Evolutionary conservation across 129 eudicot species (phyloP).

Genomic region (Ambrosia artemisiifolia): DNA sequence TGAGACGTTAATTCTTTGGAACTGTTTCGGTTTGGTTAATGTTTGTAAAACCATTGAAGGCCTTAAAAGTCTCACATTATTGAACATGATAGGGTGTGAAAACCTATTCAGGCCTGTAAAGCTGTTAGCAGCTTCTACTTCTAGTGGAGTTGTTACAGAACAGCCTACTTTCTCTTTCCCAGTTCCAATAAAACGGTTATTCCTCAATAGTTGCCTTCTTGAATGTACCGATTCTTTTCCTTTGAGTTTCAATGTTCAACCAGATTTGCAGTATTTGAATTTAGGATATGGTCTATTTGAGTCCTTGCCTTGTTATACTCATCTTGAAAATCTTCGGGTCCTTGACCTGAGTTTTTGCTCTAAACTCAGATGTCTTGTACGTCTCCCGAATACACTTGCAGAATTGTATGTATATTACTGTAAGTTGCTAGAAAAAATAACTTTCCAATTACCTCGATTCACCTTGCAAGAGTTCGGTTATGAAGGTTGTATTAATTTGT

Average conservation of each 20-base stretch:
- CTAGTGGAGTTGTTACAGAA: background rate
- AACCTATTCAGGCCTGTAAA: background rate
- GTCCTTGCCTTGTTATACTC: constrained; percentile 9
- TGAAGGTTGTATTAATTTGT: constrained; percentile 15
- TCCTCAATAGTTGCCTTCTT: constrained; percentile 12
- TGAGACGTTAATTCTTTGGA: constrained; percentile 19
- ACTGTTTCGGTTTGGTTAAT: constrained; percentile 14
- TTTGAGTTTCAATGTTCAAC: constrained; percentile 4
- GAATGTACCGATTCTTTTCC: constrained; percentile 9
- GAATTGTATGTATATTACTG: constrained; percentile 24
- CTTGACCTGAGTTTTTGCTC: constrained; percentile 24
- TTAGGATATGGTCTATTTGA: constrained; percentile 14
- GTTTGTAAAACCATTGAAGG: constrained; percentile 23
- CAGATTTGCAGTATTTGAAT: constrained; percentile 16
- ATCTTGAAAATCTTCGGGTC: constrained; percentile 21
- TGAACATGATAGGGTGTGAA: constrained; percentile 22
- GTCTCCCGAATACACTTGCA: constrained; percentile 27
- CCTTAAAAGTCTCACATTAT: background rate
- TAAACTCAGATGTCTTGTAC: constrained; percentile 12
- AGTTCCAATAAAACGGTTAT: constrained; percentile 4
- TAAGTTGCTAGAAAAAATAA: constrained; percentile 11
- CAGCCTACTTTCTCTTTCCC: background rate
- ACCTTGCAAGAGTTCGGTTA: constrained; percentile 29
- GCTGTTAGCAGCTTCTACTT: background rate
- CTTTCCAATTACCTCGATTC: constrained; percentile 18